A percentile compares a stretch with the other conserved stretches of the same genome.
phyloP scores from a whole-genome alignment of 768 basidiomycete species.

The Hebeloma cylindrosporum region DNA sequence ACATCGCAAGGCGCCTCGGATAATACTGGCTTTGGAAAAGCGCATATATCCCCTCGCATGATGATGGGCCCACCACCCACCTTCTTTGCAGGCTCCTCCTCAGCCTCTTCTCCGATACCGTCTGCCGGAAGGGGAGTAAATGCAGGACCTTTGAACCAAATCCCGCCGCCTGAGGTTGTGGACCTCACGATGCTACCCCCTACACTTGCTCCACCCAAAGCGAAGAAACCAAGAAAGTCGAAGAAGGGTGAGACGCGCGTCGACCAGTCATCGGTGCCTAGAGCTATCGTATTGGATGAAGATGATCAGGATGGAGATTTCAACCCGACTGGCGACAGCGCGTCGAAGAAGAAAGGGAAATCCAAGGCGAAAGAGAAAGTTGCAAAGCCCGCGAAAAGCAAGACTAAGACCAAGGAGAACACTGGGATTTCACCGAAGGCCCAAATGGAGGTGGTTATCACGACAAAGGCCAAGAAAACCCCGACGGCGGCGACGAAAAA shows the following conservation, averaged over 20 bases:
- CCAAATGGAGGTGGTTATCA: constrained; percentile 28
- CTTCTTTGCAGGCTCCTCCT: constrained; percentile 49
- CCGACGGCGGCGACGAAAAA: constrained; percentile 25
- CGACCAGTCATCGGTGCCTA: constrained; percentile 4
- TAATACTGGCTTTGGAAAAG: not conserved
- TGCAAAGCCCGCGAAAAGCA: constrained; percentile 21
- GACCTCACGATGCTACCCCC: constrained; percentile 32
- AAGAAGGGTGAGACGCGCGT: constrained; percentile 26
- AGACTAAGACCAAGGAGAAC: constrained; percentile 13
- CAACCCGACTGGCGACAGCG: constrained; percentile 19
- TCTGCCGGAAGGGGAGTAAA: constrained; percentile 18
- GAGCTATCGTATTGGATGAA: constrained; percentile 18
- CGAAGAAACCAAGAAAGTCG: constrained; percentile 23
- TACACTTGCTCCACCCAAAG: constrained; percentile 13
- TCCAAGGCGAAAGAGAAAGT: constrained; percentile 13
- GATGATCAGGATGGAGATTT: constrained; percentile 30
- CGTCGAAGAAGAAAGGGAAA: constrained; percentile 16
- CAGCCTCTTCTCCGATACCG: too few species aligned
- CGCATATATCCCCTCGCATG: constrained; percentile 14
- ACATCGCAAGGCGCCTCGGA: constrained; percentile 11
- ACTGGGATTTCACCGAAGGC: not conserved
- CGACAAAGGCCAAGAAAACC: constrained; percentile 10
- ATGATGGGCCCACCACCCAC: constrained; percentile 36
- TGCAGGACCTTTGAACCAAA: not conserved
- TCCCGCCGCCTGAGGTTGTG: constrained; percentile 22